Percentiles rank a stretch among this genome's conserved stretches.
These are phyloP conservation scores for Trichomonas tenax DNA, from an alignment of 208 protist species.

Conservation along the genomic window DNA sequence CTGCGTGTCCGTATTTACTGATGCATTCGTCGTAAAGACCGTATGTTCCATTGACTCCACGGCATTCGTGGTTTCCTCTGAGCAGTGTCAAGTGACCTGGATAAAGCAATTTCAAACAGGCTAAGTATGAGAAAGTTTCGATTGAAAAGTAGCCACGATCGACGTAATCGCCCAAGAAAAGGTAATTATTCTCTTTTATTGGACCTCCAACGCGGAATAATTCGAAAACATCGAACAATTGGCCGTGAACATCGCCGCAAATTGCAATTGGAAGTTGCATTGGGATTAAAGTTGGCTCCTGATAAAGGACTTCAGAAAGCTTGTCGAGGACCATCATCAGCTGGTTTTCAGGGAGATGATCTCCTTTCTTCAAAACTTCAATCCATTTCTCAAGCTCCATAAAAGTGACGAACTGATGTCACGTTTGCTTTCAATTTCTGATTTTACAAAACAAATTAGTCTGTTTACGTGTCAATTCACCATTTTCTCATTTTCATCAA, in stretches of 20 bases:
- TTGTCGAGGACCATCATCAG: background rate
- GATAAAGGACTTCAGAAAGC: conserved; percentile 16
- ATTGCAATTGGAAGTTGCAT: conserved; percentile 33
- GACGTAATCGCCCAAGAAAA: conserved; percentile 45
- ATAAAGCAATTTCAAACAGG: conserved; percentile 28
- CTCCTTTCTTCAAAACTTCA: background rate
- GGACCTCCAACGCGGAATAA: conserved; percentile 29
- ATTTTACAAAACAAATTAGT: too few species aligned
- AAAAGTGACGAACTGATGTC: too few species aligned
- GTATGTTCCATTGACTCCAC: conserved; percentile 26
- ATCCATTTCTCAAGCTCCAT: background rate
- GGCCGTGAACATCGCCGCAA: conserved; percentile 41
- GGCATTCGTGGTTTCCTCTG: conserved; percentile 41
- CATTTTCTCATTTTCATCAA: too few species aligned
- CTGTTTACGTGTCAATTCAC: too few species aligned
- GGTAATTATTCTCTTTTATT: conserved; percentile 17
- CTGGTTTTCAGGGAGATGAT: background rate
- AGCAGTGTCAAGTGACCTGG: conserved; percentile 30
- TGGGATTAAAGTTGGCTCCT: conserved; percentile 33
- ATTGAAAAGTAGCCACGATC: conserved; percentile 36
- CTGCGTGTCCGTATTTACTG: background rate
- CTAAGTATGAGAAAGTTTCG: conserved; percentile 33
- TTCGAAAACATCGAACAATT: conserved; percentile 37
- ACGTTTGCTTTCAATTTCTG: too few species aligned
- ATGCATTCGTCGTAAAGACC: conserved; percentile 34